Evolutionary conservation across 495 filamentous ascomycete genomes (phyloP).

Genomic region (Parathielavia hyrcaniae): DNA sequence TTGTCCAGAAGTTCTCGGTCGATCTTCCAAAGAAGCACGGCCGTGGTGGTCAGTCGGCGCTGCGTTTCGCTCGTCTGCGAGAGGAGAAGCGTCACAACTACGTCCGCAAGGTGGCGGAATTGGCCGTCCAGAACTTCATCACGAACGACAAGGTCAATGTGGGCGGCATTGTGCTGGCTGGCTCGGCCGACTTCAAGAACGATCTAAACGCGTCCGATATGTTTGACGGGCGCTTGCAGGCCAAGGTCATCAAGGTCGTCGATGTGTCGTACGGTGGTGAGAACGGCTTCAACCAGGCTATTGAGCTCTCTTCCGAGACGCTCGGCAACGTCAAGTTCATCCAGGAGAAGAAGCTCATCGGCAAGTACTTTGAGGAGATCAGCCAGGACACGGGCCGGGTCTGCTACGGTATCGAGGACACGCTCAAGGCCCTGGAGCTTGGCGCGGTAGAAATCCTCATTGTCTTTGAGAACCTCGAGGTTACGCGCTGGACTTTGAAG

Average conservation of each 20-base stretch:
- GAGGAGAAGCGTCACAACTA: constrained; percentile 99
- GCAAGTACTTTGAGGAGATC: constrained; percentile 97
- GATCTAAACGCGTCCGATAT: constrained; percentile 95
- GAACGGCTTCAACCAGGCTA: constrained; percentile 99
- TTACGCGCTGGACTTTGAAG: constrained; percentile 87
- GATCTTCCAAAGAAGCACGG: constrained; percentile 99
- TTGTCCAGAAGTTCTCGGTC: constrained; percentile 95
- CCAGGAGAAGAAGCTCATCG: constrained; percentile 99
- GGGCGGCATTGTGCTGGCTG: constrained; percentile 85
- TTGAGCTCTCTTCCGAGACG: constrained; percentile 91
- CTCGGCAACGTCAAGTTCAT: constrained; percentile 99
- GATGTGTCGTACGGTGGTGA: constrained; percentile 98
- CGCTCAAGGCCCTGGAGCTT: constrained; percentile 92
- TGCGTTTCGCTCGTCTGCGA: constrained; percentile 98
- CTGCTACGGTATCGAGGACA: constrained; percentile 97
- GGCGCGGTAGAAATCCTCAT: constrained; percentile 92
- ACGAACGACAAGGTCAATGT: constrained; percentile 97
- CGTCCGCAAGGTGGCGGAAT: constrained; percentile 94
- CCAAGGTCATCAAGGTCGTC: constrained; percentile 97
- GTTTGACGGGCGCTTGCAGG: constrained; percentile 84
- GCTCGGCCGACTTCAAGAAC: constrained; percentile 99
- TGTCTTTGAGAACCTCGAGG: constrained; percentile 95
- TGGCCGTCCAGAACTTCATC: constrained; percentile 98
- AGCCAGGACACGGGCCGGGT: constrained; percentile 92
- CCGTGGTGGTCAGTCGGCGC: constrained; percentile 96